Base-by-base conservation (phyloP, 2,329 filamentous ascomycete genomes). In the Trichophyton benhamiae region DNA sequence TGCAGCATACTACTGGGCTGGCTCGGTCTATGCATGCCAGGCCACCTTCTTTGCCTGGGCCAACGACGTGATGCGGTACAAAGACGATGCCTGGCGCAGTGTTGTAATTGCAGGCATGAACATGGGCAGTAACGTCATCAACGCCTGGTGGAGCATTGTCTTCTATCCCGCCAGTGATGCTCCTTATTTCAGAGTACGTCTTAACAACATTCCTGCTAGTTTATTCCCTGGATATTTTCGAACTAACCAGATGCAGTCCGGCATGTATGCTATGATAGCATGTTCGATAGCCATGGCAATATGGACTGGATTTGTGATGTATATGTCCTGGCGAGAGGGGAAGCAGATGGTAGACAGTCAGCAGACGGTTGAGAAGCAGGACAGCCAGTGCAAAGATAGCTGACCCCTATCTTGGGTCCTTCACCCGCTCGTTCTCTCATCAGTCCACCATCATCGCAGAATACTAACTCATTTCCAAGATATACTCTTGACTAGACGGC, bases 31-130 rank as follows among this genome's bases (percentile, higher is more conserved):
- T 66, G 86, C 86, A 0, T 87, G 86, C 67, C 86, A 89, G 71
- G 85, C 87, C 0, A 87, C 83, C 0, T 88, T 89, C 66, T 89
- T 89, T 66, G 86, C 87, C 0, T 89, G 86, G 86, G 86, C 84
- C 22, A 89, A 89, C 66, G 86, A 88, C 67, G 82, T 83, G 1
- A 81, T 87, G 75, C 78, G 83, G 6, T 80, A 81, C 61, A 82
- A 87, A 66, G 82, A 87, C 63, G 80, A 81, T 20, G 79, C 84
- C 53, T 80, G 85, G 65, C 77, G 87, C 3, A 83, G 80, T 1
- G 79, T 89, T 1, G 86, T 89, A 0, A 80, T 89, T 41, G 86
- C 86, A 0, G 82, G 83, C 11, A 89, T 89, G 87, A 89, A 88
- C 63, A 73, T 85, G 66, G 83, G 83, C 0, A 87, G 79, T 67